Evolutionary conservation across 225 moss, liverwort and hornwort genomes (phyloP).

Genomic region (Physcomitrium patens): DNA sequence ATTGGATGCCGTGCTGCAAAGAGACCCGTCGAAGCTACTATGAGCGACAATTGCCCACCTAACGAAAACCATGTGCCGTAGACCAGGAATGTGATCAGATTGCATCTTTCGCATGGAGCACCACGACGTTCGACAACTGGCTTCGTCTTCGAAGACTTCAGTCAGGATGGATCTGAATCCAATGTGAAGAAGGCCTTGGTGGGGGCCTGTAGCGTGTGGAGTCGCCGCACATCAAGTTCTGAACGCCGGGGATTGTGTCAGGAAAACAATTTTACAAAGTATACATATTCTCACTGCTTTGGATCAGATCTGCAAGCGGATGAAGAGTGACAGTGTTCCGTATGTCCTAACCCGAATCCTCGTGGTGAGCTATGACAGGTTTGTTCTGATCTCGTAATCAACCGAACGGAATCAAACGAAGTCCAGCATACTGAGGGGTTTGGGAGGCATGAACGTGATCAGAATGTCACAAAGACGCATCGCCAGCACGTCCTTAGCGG

Average conservation of each 20-base stretch:
- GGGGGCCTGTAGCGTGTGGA: neutral
- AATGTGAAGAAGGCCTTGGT: neutral
- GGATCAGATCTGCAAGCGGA: neutral
- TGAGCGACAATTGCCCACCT: slow-evolving; percentile 30
- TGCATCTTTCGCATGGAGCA: slow-evolving; percentile 1
- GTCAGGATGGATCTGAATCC: neutral
- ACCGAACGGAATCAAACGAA: no score
- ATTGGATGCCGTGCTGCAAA: slow-evolving; percentile 27
- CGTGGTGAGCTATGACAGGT: no score
- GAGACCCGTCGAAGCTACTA: neutral
- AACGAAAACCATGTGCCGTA: neutral
- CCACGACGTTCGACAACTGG: neutral
- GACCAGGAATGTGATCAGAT: neutral
- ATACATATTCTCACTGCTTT: neutral
- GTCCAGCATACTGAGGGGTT: no score
- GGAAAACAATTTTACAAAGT: neutral
- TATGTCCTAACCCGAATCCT: no score
- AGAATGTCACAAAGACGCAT: no score
- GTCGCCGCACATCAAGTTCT: neutral
- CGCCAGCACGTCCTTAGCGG: no score
- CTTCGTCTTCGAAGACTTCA: neutral
- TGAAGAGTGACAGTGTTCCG: no score
- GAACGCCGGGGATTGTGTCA: no score
- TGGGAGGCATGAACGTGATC: no score
- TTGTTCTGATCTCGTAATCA: no score